These are phyloP conservation scores for Monosporascus sp. DNA, from an alignment of 2,329 filamentous ascomycete genomes.

Conservation along the genomic window DNA sequence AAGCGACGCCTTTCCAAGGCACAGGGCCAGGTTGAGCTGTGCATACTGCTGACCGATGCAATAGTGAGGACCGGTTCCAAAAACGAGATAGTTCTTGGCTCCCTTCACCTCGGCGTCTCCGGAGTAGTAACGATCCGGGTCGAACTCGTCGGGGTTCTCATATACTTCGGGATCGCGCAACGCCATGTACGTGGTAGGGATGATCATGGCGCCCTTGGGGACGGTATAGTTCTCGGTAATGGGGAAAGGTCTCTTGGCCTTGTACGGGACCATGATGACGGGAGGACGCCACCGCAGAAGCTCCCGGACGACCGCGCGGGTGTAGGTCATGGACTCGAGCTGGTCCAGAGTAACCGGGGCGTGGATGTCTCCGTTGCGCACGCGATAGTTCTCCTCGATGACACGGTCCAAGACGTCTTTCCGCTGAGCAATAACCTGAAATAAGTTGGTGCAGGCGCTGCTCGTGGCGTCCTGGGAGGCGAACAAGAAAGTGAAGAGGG, in stretches of 20 bases:
- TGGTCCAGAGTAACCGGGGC: conserved; percentile 73
- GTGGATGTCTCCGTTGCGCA: conserved; percentile 69
- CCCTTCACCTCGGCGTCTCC: conserved; percentile 83
- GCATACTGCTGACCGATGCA: conserved; percentile 93
- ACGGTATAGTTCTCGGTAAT: conserved; percentile 85
- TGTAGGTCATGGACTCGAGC: conserved; percentile 84
- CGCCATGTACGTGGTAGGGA: conserved; percentile 85
- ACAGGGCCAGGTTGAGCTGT: conserved; percentile 78
- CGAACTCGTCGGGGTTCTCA: conserved; percentile 79
- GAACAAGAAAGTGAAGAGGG: conserved; percentile 93
- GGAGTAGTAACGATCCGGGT: conserved; percentile 86
- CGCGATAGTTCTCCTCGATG: conserved; percentile 79
- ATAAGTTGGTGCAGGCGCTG: conserved; percentile 89
- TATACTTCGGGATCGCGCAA: conserved; percentile 93
- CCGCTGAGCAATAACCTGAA: conserved; percentile 88
- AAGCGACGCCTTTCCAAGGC: conserved; percentile 86
- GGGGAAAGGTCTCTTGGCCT: conserved; percentile 92
- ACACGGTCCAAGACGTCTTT: conserved; percentile 89
- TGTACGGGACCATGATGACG: conserved; percentile 94
- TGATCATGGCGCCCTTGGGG: conserved; percentile 89
- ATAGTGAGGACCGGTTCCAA: conserved; percentile 93
- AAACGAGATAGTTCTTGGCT: conserved; percentile 93
- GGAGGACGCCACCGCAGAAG: conserved; percentile 90
- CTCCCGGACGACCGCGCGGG: conserved; percentile 86
- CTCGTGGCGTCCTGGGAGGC: conserved; percentile 96